Evolutionary conservation across 352 stramenopile genomes (phyloP).

Genomic region (Pythium insidiosum): DNA sequence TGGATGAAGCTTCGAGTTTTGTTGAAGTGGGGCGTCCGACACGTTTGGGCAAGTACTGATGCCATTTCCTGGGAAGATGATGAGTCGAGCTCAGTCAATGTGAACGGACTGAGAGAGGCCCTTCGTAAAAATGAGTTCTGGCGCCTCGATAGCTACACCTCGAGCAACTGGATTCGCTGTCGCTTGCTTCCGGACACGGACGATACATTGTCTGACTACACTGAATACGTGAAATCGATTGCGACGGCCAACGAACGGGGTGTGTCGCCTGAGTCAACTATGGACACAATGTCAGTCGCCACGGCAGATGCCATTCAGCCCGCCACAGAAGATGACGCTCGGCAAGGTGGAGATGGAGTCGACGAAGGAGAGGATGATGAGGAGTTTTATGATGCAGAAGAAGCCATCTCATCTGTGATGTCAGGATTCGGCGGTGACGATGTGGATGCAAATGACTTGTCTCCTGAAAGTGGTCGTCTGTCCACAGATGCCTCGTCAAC

Average conservation of each 20-base stretch:
- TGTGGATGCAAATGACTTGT: slow-evolving; percentile 1
- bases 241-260: not conserved
- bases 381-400: slow-evolving; percentile 24
- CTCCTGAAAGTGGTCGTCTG: not conserved
- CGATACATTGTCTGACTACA: slow-evolving; percentile 44
- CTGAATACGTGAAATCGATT: slow-evolving; percentile 26
- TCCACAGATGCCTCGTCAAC: no score
- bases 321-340: not conserved
- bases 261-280: not conserved
- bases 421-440: slow-evolving; percentile 14
- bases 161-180: slow-evolving; percentile 81
- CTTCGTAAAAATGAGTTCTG: slow-evolving; percentile 62
- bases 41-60: slow-evolving; percentile 43
- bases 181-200: slow-evolving; percentile 74
- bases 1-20: slow-evolving; percentile 80
- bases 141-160: slow-evolving; percentile 80
- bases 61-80: slow-evolving; percentile 3
- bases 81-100: slow-evolving; percentile 4
- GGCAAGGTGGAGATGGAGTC: slow-evolving; percentile 2
- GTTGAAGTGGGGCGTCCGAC: slow-evolving; percentile 72
- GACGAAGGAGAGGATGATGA: slow-evolving; percentile 35
- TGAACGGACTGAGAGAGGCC: slow-evolving; percentile 11
- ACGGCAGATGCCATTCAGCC: slow-evolving; percentile 16
- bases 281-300: slow-evolving; percentile 12
- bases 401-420: slow-evolving; percentile 13